These are phyloP conservation scores for Suillus decipiens DNA, from an alignment of 768 basidiomycete genomes.

Conservation along the genomic window DNA sequence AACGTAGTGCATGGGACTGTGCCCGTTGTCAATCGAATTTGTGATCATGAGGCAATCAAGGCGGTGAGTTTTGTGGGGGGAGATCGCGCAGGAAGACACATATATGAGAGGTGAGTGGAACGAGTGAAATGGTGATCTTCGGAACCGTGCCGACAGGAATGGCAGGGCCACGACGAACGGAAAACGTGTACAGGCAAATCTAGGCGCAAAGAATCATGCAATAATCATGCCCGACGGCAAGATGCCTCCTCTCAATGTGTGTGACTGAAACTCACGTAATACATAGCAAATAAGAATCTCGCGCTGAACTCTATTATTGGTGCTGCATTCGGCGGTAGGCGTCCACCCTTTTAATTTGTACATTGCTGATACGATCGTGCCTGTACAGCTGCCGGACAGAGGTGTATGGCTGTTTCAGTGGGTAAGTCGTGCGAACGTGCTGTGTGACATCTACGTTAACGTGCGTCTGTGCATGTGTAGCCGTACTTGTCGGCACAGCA, in stretches of 20 bases:
- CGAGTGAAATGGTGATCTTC: constrained; percentile 9
- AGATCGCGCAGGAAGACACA: constrained; percentile 90
- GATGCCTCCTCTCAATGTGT: constrained; percentile 18
- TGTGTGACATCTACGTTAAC: not conserved
- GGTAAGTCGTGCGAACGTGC: constrained; percentile 45
- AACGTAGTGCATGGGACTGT: constrained; percentile 91
- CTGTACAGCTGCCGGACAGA: constrained; percentile 82
- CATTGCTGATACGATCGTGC: constrained; percentile 22
- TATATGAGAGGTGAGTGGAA: constrained; percentile 72
- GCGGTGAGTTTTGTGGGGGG: constrained; percentile 98
- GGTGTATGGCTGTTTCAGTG: constrained; percentile 96
- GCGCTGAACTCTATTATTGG: constrained; percentile 91
- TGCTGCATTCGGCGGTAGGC: constrained; percentile 86
- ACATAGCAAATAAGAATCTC: constrained; percentile 84
- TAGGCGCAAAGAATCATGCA: constrained; percentile 98
- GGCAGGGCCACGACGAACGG: constrained; percentile 78
- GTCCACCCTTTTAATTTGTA: constrained; percentile 13
- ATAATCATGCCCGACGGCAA: constrained; percentile 92
- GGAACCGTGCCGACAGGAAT: constrained; percentile 12
- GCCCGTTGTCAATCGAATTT: constrained; percentile 90
- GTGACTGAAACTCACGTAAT: constrained; percentile 7
- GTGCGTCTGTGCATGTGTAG: constrained; percentile 32
- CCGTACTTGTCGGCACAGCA: constrained; percentile 79
- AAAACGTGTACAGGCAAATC: constrained; percentile 85
- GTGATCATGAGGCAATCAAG: constrained; percentile 87